Base-by-base conservation (phyloP, 2,329 filamentous ascomycete species). In the Cryphonectria carpinicola region DNA sequence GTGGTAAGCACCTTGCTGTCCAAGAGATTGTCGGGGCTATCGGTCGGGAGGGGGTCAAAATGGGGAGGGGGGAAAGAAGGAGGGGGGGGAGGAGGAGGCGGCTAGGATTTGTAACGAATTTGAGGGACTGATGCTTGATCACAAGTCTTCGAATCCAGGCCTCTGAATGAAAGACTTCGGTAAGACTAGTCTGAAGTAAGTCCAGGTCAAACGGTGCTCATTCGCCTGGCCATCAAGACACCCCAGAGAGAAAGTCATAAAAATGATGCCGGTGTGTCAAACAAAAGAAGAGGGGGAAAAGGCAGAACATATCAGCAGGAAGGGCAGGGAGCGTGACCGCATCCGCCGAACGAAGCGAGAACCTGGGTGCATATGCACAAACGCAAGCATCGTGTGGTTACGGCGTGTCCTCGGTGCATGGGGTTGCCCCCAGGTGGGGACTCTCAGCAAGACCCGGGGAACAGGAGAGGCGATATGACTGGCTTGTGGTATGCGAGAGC, bases 281-380 rank as follows among this genome's bases (percentile, higher is more conserved):
- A 28, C n/a, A 14, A 25, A 28, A 22, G 28, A 52, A 52, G 43
- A 52, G 63, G 63, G 63, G 63, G 10, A 39, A 37, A 52, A 37
- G 17, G 22, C 3, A n/a, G 8, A 14, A 37, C 19, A 46, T 49
- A 46, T 52, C 43, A 65, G 25, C 52, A 49, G 28, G 39, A 22
- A 64, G 25, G 28, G 28, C 17, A 19, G 63, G 19, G 41, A 43
- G 52, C 63, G 63, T 65, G 63, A 65, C 63, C 32, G 63, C 41
- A 49, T 65, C 41, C 19, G 63, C 43, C 28, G 25, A 65, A 52
- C 19, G 22, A 64, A 65, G 43, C 41, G 17, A 49, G 62, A 65
- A 25, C 35, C n/a, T 28, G 41, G 41, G 13, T 32, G 62, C 41
- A 65, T 65, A 65, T 65, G 62, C 62, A 65, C 43, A 65, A 22